phyloP scores from a whole-genome alignment of 345 rosid species.

The Conringia planisiliqua region DNA sequence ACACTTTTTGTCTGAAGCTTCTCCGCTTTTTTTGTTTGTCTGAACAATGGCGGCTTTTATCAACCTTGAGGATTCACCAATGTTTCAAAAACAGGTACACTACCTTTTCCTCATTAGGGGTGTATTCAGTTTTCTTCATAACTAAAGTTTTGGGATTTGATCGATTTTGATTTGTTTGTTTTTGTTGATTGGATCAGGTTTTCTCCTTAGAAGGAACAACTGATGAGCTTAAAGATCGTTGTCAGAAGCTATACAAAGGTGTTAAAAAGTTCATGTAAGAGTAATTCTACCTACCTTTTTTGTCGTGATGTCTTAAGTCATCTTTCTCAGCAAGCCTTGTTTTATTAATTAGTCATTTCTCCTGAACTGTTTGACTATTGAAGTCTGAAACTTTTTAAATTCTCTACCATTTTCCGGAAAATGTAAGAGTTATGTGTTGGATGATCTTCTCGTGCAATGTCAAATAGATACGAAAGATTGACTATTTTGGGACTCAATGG shows the following conservation, averaged over 20 bases:
- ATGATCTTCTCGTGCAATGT: neutral
- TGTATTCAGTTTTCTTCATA: neutral
- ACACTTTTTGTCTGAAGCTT: conserved; percentile 4
- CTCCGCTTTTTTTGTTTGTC: neutral
- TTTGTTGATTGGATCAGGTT: conserved; percentile 37
- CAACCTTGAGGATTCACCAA: conserved; percentile 72
- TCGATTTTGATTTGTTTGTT: neutral
- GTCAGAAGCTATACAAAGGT: conserved; percentile 68
- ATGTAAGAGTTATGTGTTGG: neutral
- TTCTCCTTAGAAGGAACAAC: conserved; percentile 52
- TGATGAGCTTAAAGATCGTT: conserved; percentile 71
- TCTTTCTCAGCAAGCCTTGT: neutral
- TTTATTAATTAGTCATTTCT: neutral
- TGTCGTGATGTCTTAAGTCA: conserved; percentile 3
- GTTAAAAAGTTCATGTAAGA: conserved; percentile 62
- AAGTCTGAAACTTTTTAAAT: neutral
- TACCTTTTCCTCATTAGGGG: neutral
- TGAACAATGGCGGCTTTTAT: conserved; percentile 50
- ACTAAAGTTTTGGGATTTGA: neutral
- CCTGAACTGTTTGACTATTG: conserved; percentile 3
- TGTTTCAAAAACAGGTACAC: conserved; percentile 66
- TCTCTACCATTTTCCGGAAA: neutral
- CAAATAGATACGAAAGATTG: neutral
- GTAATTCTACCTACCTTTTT: neutral
- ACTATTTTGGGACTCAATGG: neutral